These are phyloP conservation scores for Glycyrrhiza uralensis DNA, from an alignment of 306 rosid genomes.

Conservation along the genomic window DNA sequence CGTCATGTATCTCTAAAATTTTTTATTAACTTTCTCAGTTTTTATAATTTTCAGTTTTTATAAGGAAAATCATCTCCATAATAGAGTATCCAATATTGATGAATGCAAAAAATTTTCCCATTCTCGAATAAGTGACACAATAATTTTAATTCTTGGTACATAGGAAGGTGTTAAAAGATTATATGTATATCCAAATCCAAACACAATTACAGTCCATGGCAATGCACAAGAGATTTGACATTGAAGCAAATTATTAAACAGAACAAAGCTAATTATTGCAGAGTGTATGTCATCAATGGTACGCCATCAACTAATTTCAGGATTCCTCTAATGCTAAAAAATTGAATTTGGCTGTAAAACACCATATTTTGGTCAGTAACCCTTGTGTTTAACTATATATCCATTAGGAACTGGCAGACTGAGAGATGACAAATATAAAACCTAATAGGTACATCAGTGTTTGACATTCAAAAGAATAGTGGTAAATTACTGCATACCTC, in stretches of 20 bases:
- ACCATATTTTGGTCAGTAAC: not conserved
- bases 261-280: not conserved
- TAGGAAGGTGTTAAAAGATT: not conserved
- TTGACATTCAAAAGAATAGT: not conserved
- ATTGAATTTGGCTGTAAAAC: conserved; percentile 4
- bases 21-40: not conserved
- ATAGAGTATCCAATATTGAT: not conserved
- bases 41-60: not conserved
- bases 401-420: conserved; percentile 4
- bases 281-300: not conserved
- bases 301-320: not conserved
- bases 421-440: not conserved
- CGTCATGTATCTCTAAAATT: not conserved
- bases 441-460: not conserved
- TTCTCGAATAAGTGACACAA: not conserved
- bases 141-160: not conserved
- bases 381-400: not conserved
- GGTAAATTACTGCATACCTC: not conserved
- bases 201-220: not conserved
- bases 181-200: not conserved
- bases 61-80: not conserved
- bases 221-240: conserved; percentile 3
- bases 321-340: not conserved
- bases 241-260: not conserved
- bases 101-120: not conserved